Evolutionary conservation across 208 protist species (phyloP).

Genomic region (Trypanosoma caninum): DNA sequence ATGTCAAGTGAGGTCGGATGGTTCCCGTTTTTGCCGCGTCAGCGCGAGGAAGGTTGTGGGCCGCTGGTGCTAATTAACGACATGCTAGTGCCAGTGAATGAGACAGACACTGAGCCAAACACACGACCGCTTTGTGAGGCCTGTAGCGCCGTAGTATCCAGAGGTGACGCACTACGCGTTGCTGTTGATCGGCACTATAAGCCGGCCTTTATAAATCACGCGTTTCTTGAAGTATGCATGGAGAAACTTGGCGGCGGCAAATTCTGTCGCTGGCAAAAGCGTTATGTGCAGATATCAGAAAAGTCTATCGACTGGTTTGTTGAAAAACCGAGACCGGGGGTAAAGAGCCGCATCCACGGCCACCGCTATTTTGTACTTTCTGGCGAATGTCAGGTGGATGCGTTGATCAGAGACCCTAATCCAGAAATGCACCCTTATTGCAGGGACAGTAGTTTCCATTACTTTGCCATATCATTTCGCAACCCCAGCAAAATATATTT

Average conservation of each 20-base stretch:
- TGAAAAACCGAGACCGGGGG: constrained; percentile 6
- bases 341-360: constrained; percentile 23
- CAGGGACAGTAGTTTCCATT: constrained; percentile 6
- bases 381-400: constrained; percentile 7
- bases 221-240: constrained; percentile 18
- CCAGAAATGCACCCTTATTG: constrained; percentile 8
- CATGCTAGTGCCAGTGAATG: background rate
- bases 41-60: constrained; percentile 5
- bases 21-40: constrained; percentile 21
- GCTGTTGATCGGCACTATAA: constrained; percentile 18
- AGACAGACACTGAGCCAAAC: constrained; percentile 4
- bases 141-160: constrained; percentile 5
- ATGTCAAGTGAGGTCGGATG: constrained; percentile 14
- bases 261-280: constrained; percentile 20
- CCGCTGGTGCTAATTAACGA: constrained; percentile 13
- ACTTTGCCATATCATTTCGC: constrained; percentile 15
- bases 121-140: constrained; percentile 8
- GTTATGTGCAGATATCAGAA: constrained; percentile 20
- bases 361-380: constrained; percentile 10
- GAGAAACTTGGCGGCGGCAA: constrained; percentile 23
- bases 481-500: constrained; percentile 2
- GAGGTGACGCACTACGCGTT: constrained; percentile 13
- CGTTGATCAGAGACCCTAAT: background rate
- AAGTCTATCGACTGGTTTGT: constrained; percentile 27
- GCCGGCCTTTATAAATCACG: constrained; percentile 1